These are phyloP conservation scores for Cladosporium sp. DNA, from an alignment of 2,329 filamentous ascomycete species.

Conservation along the genomic window DNA sequence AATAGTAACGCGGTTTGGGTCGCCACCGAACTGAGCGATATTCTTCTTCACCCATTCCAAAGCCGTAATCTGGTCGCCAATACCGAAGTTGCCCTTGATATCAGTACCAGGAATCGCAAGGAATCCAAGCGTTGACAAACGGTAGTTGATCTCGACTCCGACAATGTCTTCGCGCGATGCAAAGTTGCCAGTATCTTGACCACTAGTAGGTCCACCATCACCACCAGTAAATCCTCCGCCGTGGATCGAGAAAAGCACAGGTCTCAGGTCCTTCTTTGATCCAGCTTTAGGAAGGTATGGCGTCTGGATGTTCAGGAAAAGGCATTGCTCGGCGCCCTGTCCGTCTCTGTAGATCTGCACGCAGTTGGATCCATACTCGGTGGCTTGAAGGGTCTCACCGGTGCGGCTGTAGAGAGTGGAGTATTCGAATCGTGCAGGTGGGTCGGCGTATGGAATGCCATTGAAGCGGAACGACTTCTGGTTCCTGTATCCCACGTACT, in stretches of 20 bases:
- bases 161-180: slow-evolving; percentile 61
- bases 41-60: slow-evolving; percentile 50
- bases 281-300: slow-evolving; percentile 44
- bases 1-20: slow-evolving; percentile 49
- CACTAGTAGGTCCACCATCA: slow-evolving; percentile 37
- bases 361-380: slow-evolving; percentile 48
- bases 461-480: slow-evolving; percentile 54
- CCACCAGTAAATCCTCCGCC: slow-evolving; percentile 60
- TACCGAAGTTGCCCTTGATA: slow-evolving; percentile 56
- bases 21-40: slow-evolving; percentile 50
- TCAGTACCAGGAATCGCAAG: slow-evolving; percentile 57
- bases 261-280: slow-evolving; percentile 41
- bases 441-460: slow-evolving; percentile 49
- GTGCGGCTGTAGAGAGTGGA: slow-evolving; percentile 48
- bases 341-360: slow-evolving; percentile 35
- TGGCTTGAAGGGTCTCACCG: slow-evolving; percentile 49
- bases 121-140: slow-evolving; percentile 59
- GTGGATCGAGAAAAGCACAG: slow-evolving; percentile 55
- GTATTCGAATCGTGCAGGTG: slow-evolving; percentile 47
- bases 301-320: slow-evolving; percentile 53
- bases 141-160: slow-evolving; percentile 62
- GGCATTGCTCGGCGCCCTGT: slow-evolving; percentile 45
- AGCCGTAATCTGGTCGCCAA: slow-evolving; percentile 54
- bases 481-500: slow-evolving; percentile 53
- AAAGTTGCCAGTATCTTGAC: slow-evolving; percentile 53